Percentiles rank a stretch among this genome's conserved stretches.
Evolutionary conservation across 129 eudicot species (phyloP).

Genomic region (Centaurea solstitialis): DNA sequence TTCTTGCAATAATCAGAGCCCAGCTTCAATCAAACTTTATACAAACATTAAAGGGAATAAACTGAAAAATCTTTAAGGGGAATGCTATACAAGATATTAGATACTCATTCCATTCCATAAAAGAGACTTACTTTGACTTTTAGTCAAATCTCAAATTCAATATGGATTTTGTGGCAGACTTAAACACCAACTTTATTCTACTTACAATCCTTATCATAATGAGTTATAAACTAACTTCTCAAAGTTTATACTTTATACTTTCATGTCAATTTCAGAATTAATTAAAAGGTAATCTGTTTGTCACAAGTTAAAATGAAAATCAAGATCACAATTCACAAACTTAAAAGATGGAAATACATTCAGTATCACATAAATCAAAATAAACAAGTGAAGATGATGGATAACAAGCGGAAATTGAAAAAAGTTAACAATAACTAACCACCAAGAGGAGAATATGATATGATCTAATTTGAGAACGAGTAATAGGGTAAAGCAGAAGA

Average conservation of each 20-base stretch:
- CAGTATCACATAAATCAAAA: not conserved
- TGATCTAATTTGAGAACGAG: constrained; percentile 69
- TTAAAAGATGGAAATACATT: not conserved
- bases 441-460: constrained; percentile 57
- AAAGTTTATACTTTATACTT: not conserved
- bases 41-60: not conserved
- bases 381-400: not conserved
- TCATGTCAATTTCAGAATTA: not conserved
- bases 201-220: not conserved
- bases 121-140: not conserved
- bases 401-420: not conserved
- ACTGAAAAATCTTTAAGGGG: not conserved
- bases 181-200: too few relatives aligned
- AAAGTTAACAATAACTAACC: constrained; percentile 40
- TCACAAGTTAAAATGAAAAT: too few relatives aligned
- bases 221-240: not conserved
- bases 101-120: not conserved
- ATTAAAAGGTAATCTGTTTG: not conserved
- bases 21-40: not conserved
- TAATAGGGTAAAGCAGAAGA: constrained; percentile 69
- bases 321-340: not conserved
- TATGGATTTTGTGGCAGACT: not conserved
- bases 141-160: constrained; percentile 7
- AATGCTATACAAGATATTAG: not conserved
- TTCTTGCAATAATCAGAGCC: not conserved